Evolutionary conservation across 2,329 filamentous ascomycete genomes (phyloP).

Genomic region (Arthrobotrys pseudoclavata): DNA sequence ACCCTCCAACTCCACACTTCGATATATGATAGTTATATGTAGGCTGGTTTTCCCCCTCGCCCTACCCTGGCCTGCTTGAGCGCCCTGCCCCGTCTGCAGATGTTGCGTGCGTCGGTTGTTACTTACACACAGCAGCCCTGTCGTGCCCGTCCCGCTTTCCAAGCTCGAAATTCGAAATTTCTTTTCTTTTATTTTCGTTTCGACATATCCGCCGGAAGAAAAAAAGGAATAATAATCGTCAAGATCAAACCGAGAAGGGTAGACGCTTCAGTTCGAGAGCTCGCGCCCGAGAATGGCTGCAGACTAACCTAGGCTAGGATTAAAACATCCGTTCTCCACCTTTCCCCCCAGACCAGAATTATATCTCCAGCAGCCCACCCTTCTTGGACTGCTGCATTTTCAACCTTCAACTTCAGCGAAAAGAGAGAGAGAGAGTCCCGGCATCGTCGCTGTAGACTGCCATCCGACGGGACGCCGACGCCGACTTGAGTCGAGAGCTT

Average conservation of each 20-base stretch:
- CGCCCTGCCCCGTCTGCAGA: conserved; percentile 34
- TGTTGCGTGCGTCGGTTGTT: conserved; percentile 50
- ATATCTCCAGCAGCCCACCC: conserved; percentile 41
- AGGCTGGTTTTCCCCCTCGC: conserved; percentile 12
- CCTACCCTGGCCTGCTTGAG: conserved; percentile 23
- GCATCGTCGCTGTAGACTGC: conserved; percentile 40
- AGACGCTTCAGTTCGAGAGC: conserved; percentile 31
- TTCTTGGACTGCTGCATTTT: conserved; percentile 15
- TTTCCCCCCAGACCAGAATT: conserved; percentile 34
- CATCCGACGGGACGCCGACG: conserved; percentile 34
- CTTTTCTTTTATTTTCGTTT: conserved; percentile 23
- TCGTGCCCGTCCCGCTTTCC: conserved; percentile 31
- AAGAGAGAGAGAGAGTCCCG: conserved; percentile 10
- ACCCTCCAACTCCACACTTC: conserved; percentile 46
- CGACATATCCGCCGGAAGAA: conserved; percentile 12
- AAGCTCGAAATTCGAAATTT: conserved; percentile 15
- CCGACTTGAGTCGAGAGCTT: conserved; percentile 39
- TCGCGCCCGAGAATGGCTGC: conserved; percentile 27
- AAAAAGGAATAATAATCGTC: conserved; percentile 19
- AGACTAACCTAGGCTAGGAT: conserved; percentile 34
- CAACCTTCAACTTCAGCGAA: conserved; percentile 28
- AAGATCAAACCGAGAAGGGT: conserved; percentile 26
- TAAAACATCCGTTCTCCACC: conserved; percentile 32
- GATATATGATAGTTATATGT: conserved; percentile 10
- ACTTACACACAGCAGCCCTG: conserved; percentile 49